Conservation (phyloP, 352 stramenopile species). For the Pythium aristosporum region DNA sequence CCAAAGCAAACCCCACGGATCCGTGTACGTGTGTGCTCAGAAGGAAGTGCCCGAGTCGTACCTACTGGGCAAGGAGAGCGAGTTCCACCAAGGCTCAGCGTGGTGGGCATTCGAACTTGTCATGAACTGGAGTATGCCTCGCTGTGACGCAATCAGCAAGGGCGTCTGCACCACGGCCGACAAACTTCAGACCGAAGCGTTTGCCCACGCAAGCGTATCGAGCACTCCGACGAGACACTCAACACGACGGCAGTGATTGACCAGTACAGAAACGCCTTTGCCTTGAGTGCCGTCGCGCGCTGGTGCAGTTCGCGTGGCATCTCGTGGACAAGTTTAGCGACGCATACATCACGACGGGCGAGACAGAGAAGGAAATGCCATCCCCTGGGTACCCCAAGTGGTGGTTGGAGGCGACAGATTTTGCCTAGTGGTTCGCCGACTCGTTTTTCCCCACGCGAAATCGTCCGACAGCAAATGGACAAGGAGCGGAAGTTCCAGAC, state of each 20-base stretch:
- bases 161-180: slow-evolving; percentile 37
- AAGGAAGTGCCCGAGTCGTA: slow-evolving; percentile 42
- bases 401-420: slow-evolving; percentile 44
- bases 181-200: slow-evolving; percentile 35
- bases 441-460: slow-evolving; percentile 33
- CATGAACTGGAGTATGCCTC: slow-evolving; percentile 69
- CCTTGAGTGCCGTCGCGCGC: slow-evolving; percentile 33
- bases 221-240: slow-evolving; percentile 23
- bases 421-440: slow-evolving; percentile 43
- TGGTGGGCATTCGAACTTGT: slow-evolving; percentile 80
- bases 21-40: slow-evolving; percentile 55
- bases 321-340: slow-evolving; percentile 54
- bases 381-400: slow-evolving; percentile 47
- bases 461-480: slow-evolving; percentile 26
- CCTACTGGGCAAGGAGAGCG: slow-evolving; percentile 49
- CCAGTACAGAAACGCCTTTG: slow-evolving; percentile 42
- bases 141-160: slow-evolving; percentile 51
- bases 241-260: slow-evolving; percentile 28
- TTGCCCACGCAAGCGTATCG: slow-evolving; percentile 32
- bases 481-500: slow-evolving; percentile 4
- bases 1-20: slow-evolving; percentile 46
- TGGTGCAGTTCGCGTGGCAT: slow-evolving; percentile 59
- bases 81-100: slow-evolving; percentile 47
- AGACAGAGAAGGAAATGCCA: slow-evolving; percentile 39
- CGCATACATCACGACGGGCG: slow-evolving; percentile 55